These are phyloP conservation scores for Boletus fagicola DNA, from an alignment of 768 basidiomycete species.

Conservation along the genomic window DNA sequence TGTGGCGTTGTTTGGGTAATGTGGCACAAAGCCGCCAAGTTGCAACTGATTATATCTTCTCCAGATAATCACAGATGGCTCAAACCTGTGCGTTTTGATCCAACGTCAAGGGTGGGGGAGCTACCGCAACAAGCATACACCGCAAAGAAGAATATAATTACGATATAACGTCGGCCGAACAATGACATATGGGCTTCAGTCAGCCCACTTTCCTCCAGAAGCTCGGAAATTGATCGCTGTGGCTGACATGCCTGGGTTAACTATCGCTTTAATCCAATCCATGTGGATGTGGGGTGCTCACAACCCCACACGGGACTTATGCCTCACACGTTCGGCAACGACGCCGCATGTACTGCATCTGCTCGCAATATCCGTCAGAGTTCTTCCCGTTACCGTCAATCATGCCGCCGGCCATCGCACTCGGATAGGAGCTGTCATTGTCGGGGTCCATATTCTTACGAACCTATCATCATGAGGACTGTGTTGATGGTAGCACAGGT, in stretches of 20 bases:
- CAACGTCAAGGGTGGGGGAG: neutral
- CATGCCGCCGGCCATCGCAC: neutral
- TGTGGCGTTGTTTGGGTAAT: conserved; percentile 30
- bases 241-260: neutral
- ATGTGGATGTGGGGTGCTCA: neutral
- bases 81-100: conserved; percentile 6
- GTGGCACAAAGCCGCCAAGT: conserved; percentile 23
- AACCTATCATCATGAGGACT: neutral
- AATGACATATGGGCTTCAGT: neutral
- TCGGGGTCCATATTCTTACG: neutral
- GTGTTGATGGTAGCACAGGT: neutral
- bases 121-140: neutral
- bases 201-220: neutral
- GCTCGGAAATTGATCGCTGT: neutral
- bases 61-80: neutral
- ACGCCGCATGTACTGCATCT: neutral
- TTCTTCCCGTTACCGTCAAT: neutral
- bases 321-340: neutral
- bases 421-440: neutral
- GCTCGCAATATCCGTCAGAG: neutral
- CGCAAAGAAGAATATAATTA: neutral
- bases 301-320: neutral
- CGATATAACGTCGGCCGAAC: neutral
- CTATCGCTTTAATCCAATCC: neutral
- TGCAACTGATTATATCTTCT: neutral